Base-by-base conservation (phyloP, 345 rosid species). In the Hibiscus tridactylites region DNA sequence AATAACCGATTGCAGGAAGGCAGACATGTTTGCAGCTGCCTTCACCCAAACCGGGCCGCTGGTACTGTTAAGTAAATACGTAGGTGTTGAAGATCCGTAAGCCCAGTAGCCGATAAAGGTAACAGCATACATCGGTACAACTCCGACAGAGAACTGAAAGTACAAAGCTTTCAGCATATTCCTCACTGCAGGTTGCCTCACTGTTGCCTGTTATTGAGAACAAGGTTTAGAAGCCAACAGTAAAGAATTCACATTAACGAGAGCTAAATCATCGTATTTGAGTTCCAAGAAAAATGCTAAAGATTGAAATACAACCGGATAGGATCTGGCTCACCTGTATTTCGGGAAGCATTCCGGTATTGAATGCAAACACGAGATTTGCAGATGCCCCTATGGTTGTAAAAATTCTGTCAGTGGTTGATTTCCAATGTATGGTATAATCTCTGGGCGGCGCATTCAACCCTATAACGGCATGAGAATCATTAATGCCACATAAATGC, bases 301-400 rank as follows among this genome's bases (percentile, higher is more conserved):
- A 2, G 29, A 56, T 19, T 0, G 2, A 61, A 33, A 15, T 61
- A 16, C 5, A 16, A n/a, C 10, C 6, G 4, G 46, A 61, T 16
- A 50, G 16, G 9, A 49, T 16, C 11, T 0, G 11, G 9, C 79
- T 50, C 4, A 83, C 86, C 79, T 83, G 84, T 54, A 95, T 92
- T 76, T 95, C 99, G 56, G 98, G 99, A 74, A 92, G 96, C 99
- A 95, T 95, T 68, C 99, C 99, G 0, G 99, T 92, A 73, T 95
- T 95, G 74, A 84, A 95, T 57, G 97, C 97, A 65, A 95, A 95
- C 58, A 92, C 91, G 0, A 95, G 88, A 81, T 73, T 95, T 26
- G 98, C 99, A 2, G 85, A 70, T 78, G 96, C 97, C 42, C 98
- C 97, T 2, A 89, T 87, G 68, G 84, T 85, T 24, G 90, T 79